Percentiles rank a stretch among this genome's conserved stretches.
Conservation (phyloP, 208 protist species). For the Kentomonas sorsogonicus region DNA sequence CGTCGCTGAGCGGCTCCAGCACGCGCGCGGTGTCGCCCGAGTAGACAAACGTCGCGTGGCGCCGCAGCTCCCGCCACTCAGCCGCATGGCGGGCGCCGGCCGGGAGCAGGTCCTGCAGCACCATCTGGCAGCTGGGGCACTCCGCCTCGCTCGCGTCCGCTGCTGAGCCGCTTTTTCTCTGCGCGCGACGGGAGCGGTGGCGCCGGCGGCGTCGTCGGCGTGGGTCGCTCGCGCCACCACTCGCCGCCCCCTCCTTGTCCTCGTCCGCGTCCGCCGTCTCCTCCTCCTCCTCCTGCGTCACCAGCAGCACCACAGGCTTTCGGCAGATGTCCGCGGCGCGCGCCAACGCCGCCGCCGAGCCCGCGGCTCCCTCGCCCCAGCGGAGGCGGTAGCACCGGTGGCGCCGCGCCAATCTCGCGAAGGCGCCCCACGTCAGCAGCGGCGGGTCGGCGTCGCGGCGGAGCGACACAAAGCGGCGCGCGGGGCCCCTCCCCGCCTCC, state of each 20-base stretch:
- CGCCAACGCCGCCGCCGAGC: background rate
- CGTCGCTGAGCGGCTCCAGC: conserved; percentile 18
- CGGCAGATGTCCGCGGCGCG: conserved; percentile 1
- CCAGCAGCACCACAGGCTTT: conserved; percentile 4
- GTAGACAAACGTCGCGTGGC: conserved; percentile 49
- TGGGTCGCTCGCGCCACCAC: too few relatives aligned
- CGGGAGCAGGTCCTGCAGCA: conserved; percentile 5
- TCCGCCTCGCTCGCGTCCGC: background rate
- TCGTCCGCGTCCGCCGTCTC: background rate
- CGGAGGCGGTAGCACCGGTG: background rate
- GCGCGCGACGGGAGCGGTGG: too few relatives aligned
- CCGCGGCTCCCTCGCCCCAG: background rate
- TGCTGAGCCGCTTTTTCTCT: too few relatives aligned
- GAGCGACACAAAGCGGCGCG: too few relatives aligned
- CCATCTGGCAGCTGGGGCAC: conserved; percentile 10
- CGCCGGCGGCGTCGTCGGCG: too few relatives aligned
- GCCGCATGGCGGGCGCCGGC: conserved; percentile 4
- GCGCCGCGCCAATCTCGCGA: conserved; percentile 8
- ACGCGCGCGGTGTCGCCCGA: conserved; percentile 28
- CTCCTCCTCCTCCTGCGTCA: background rate
- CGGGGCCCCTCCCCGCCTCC: too few relatives aligned
- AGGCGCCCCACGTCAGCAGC: conserved; percentile 18
- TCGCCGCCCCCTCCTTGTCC: background rate
- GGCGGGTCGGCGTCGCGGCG: conserved; percentile 6
- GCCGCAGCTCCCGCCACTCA: conserved; percentile 41